A percentile compares a stretch with the other conserved stretches of the same genome.
Evolutionary conservation across 169 alveolate species (phyloP).

Genomic region (Eimeria zaria): DNA sequence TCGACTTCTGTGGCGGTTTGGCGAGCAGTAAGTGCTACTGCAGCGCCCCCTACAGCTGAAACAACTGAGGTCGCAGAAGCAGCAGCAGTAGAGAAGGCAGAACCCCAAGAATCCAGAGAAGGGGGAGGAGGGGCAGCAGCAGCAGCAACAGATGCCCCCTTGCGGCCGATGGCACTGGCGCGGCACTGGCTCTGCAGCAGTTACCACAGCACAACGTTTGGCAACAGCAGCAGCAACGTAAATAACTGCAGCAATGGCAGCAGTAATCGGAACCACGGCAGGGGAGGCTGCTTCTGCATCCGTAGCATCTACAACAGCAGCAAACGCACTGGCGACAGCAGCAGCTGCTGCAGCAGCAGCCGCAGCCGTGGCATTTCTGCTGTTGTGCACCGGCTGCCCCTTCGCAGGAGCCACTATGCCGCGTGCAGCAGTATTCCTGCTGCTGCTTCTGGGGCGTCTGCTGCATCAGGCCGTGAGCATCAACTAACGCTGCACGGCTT

Average conservation of each 20-base stretch:
- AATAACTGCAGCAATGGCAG: neutral
- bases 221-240: neutral
- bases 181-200: neutral
- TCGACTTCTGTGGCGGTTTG: neutral
- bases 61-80: neutral
- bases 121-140: neutral
- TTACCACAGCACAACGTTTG: neutral
- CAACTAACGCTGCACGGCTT: neutral
- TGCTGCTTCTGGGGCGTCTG: conserved; percentile 32
- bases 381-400: conserved; percentile 27
- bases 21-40: conserved; percentile 6
- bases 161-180: neutral
- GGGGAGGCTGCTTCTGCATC: neutral
- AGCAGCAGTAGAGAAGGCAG: neutral
- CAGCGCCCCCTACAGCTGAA: conserved; percentile 3
- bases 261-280: neutral
- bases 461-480: conserved; percentile 29
- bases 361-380: neutral
- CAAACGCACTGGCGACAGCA: neutral
- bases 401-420: neutral
- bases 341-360: neutral
- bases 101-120: neutral
- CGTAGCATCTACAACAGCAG: neutral
- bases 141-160: neutral
- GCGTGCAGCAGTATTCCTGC: conserved; percentile 57